Evolutionary conservation across 2,329 filamentous ascomycete genomes (phyloP), one percentile per base, ranked within the genome.

Genomic region (Alternaria gaisen): DNA sequence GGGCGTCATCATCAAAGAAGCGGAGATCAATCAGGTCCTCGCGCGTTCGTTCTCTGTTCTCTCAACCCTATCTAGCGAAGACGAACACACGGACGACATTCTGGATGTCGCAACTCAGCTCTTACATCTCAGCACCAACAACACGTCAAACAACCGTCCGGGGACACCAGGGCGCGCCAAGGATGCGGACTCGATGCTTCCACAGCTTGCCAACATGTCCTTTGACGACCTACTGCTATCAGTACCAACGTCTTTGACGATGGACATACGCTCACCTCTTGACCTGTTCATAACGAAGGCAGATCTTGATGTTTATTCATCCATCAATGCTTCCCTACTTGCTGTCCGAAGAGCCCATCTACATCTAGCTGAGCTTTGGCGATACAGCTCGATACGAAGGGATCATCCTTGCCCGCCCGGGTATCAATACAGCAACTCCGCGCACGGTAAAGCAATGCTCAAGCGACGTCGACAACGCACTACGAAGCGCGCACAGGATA

Each of bases 221-320:
- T 98, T 97, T 76, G 87, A 88, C 54, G 93, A 94, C 67, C 83
- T 97, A 0, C 84, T 98, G 5, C 90, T 98, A 60, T 93, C 93
- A 2, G 88, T 90, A 0, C 89, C 93, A 0, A 90, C 90, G 5
- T 81, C 83, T 3, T 83, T 99, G 41, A 87, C 86, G 1, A 84
- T 97, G 65, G 87, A 90, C 40, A 88, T 97, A 9, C 86, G 87
- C 3, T 90, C 91, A 2, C 94, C 95, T 0, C 80, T 98, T 5
- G 94, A 98, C 74, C 86, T 99, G 30, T 97, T 98, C 71, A 86
- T 98, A 28, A 88, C 91, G 11, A 83, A 86, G 4, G 84, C 88
- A 0, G 94, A 98, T 71, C 80, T 97, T 11, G 86, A 90, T 50
- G 86, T 87, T 0, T 99, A 98, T 78, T 91, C 93, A 0, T 85